Percentiles rank a stretch among this genome's conserved stretches.
phyloP scores from a whole-genome alignment of 106 monocot species.

The Acorus gramineus region DNA sequence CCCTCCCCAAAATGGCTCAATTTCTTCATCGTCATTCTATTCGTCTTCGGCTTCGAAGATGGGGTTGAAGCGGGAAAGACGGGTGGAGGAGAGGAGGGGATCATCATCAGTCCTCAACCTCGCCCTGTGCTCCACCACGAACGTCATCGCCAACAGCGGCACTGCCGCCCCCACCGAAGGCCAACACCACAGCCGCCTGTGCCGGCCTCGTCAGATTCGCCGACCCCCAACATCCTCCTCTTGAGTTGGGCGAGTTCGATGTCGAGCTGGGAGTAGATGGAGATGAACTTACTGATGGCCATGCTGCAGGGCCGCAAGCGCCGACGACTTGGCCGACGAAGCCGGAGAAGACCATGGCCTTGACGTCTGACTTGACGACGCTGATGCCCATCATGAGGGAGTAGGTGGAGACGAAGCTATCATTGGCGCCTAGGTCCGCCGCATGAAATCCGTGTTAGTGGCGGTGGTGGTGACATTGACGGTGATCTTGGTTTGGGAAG shows the following conservation, averaged over 20 bases:
- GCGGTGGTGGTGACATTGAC: too few species aligned
- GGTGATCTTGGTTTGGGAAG: too few species aligned
- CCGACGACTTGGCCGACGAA: constrained; percentile 57
- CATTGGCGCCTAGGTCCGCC: constrained; percentile 58
- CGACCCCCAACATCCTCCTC: background rate
- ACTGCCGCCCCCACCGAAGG: constrained; percentile 30
- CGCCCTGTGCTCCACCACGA: constrained; percentile 20
- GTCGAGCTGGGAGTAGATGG: constrained; percentile 60
- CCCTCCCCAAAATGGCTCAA: too few species aligned
- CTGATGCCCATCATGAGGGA: constrained; percentile 70
- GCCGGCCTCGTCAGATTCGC: constrained; percentile 40
- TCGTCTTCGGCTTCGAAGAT: too few species aligned
- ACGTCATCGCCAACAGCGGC: constrained; percentile 43
- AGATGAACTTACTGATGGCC: constrained; percentile 76
- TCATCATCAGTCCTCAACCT: constrained; percentile 33
- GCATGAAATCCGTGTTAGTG: constrained; percentile 81
- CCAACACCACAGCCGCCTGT: constrained; percentile 27
- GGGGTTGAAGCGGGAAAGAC: too few species aligned
- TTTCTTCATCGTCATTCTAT: too few species aligned
- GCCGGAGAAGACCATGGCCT: constrained; percentile 54
- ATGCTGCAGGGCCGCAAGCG: constrained; percentile 72
- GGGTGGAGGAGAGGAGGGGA: too few species aligned
- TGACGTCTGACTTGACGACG: constrained; percentile 22
- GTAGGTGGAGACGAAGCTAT: constrained; percentile 54
- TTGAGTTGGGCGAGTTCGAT: constrained; percentile 31